Evolutionary conservation across 768 basidiomycete genomes (phyloP), one percentile per base, ranked within the genome.

Genomic region (Guyanaporus albipodus): DNA sequence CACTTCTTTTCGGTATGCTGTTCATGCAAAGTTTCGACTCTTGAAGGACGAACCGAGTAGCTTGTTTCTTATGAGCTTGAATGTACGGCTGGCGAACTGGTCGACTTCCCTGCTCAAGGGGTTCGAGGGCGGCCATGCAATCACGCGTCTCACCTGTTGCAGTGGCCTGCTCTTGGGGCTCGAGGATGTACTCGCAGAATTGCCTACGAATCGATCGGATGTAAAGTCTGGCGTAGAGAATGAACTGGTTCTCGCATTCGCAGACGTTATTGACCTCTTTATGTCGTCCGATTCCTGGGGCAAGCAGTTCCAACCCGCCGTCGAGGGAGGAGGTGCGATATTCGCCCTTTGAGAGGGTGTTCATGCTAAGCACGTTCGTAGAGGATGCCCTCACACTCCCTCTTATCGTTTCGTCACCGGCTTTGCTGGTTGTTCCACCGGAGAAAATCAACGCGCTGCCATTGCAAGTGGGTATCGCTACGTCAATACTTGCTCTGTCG

Each of bases 191-290:
- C 49, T 59, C 76, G 36, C 71, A 50, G 48, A 39, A 33, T 12
- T 66, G 68, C 54, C 56, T 61, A 39, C 63, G 54, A 45, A 62
- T 50, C 41, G 63, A 21, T 56, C 60, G 12, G 58, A 60, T n/a
- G 62, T 64, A 8, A 71, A 74, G 36, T 66, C 67, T 4, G 59
- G 58, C 34, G 74, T 83, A 9, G 83, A 90, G 61, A 77, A 84
- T 44, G 83, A 87, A 56, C 61, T 80, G 21, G 70, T 89, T 24
- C 69, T 91, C 22, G 78, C 84, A 4, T 70, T 88, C 22, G 87
- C 88, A 8, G 87, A 89, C 59, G 76, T 85, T 19, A 77, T 89
- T 61, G 87, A 89, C 54, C 65, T 74, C 10, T 80, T 83, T 50
- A 55, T 59, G 15, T 60, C 59, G 7, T 66, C 69, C 5, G 64